These are phyloP conservation scores for Wickerhamiella pararugosa DNA, from an alignment of 1,139 yeast species.

Conservation along the genomic window DNA sequence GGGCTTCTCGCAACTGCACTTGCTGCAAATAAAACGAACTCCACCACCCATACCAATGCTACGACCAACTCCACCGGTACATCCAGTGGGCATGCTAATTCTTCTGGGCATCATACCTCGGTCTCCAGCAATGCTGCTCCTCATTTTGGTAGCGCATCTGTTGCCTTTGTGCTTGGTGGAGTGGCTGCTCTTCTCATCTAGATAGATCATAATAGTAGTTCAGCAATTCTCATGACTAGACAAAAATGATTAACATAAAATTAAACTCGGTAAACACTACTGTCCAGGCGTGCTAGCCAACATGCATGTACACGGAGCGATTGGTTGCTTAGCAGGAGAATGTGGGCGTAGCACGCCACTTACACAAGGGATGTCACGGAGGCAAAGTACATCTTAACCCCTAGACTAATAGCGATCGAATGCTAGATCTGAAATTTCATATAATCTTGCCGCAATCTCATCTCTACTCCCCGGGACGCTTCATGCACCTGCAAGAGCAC, in stretches of 20 bases:
- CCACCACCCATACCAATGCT: neutral
- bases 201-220: neutral
- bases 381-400: neutral
- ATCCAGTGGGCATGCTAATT: neutral
- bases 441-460: too few species aligned
- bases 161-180: slow-evolving; percentile 4
- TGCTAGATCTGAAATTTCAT: too few species aligned
- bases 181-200: slow-evolving; percentile 2
- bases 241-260: neutral
- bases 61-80: neutral
- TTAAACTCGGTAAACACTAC: neutral
- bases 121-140: slow-evolving; percentile 1
- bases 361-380: neutral
- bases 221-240: neutral
- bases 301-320: neutral
- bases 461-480: too few species aligned
- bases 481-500: too few species aligned
- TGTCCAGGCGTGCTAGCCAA: neutral
- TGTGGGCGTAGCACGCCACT: neutral
- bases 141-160: neutral
- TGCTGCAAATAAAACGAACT: neutral
- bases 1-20: too few species aligned
- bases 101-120: neutral
- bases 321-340: neutral
- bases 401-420: neutral